Evolutionary conservation across 2,329 filamentous ascomycete species (phyloP), one percentile per base, ranked within the genome.

Genomic region (Colletotrichum gigasporum): DNA sequence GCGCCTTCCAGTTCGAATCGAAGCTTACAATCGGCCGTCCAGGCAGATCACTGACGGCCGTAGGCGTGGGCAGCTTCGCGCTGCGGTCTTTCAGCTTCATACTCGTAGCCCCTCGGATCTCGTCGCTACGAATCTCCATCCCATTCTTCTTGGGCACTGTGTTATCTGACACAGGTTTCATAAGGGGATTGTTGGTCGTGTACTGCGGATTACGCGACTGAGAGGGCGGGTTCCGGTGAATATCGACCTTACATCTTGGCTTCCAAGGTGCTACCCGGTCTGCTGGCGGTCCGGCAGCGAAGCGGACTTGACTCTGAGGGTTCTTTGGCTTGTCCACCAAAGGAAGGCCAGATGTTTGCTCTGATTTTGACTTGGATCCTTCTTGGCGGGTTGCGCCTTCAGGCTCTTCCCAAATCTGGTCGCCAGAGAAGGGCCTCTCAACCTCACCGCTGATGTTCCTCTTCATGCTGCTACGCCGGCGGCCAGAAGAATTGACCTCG

Each of bases 11-110:
- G 75, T 91, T 87, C 73, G 87, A 87, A 79, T 97, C 87, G 85
- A 98, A 98, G 85, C 95, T 98, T 84, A 98, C 95, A 83, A 98
- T 98, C 68, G 95, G 95, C 75, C 95, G 89, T 71, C 93, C 93
- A 71, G 92, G 91, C 74, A 87, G 91, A 80, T 97, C 91, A 81
- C 94, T 97, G 78, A 98, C 94, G 73, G 92, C 90, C 57, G 92
- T 93, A 69, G 95, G 95, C 73, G 91, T 95, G 26, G 94, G 95
- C 67, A 98, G 83, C 75, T 92, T 96, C 61, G 89, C 80, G 78
- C 94, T 97, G 73, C 94, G 90, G 77, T 97, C 93, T 75, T 89
- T 94, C 68, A 96, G 82, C 75, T 84, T 91, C 87, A 96, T 96
- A 79, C 92, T 96, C 7, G 95, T 98, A 57, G 95, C 95, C 69